Evolutionary conservation across 139 green algal genomes (phyloP), one percentile per base, ranked within the genome.

Genomic region (Auxenochlorella pyrenoidosa): DNA sequence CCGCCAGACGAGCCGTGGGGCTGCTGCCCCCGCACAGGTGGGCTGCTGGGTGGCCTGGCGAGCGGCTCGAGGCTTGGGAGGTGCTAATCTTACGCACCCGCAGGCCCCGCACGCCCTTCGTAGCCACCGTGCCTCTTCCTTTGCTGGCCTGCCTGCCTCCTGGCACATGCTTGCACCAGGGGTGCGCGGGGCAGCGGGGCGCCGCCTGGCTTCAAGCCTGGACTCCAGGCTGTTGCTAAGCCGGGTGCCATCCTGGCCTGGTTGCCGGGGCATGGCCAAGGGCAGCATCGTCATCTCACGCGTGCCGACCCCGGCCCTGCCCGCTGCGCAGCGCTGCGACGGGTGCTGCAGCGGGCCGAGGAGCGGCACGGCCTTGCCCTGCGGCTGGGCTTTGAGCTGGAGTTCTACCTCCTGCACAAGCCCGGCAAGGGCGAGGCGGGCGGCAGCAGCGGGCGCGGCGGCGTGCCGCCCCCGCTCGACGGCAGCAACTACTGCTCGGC

Each of bases 371-470:
- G 81, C 66, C 26, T 94, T 4, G 70, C 38, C 15, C 13, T 92
- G 5, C 43, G 70, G 81, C 63, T 70, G 19, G 51, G 77, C 6
- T 70, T 44, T 34, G 92, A 95, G 88, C 58, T 88, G 5, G 93
- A 95, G 88, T 95, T 95, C 71, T 43, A 91, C 47, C 82, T 95
- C 68, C 65, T 95, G 36, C 85, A 88, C 24, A 63, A 63, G 15
- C 58, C 21, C 0, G 26, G 77, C 34, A 66, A 44, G 54, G 59
- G 40, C 34, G 19, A 43, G 54, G 22, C 16, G 19, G 51, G 77
- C 59, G 36, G 79, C 40, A 44, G 76, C 54, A 36, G 32, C n/a
- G 51, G 58, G 19, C 5, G 76, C 68, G n/a, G 60, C 41, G 13
- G 71, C 51, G 41, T 78, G 63, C 41, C 71, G 36, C 51, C 51